phyloP scores from a whole-genome alignment of 495 filamentous ascomycete species.

The Cercophora newfieldiana region DNA sequence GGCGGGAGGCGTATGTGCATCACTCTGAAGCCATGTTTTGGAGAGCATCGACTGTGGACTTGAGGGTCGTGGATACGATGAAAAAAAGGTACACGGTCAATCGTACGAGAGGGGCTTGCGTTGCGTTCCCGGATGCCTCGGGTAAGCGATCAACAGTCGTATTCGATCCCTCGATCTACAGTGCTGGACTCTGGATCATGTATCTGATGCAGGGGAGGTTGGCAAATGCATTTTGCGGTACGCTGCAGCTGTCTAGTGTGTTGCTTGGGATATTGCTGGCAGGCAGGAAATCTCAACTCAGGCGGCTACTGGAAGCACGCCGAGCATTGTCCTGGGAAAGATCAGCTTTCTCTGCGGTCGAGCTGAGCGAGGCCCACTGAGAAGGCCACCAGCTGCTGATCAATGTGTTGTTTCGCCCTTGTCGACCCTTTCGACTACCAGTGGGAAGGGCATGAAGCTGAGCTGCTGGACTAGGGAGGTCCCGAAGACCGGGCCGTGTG shows the following conservation, averaged over 20 bases:
- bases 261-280: too few relatives aligned
- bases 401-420: too few relatives aligned
- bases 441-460: background rate
- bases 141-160: background rate
- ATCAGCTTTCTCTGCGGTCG: background rate
- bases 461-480: background rate
- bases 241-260: background rate
- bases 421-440: background rate
- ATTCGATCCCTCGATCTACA: background rate
- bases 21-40: too few relatives aligned
- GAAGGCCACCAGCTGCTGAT: background rate
- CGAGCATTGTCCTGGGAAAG: background rate
- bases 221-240: background rate
- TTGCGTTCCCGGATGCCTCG: background rate
- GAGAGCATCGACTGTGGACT: too few relatives aligned
- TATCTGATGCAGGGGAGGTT: background rate
- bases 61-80: too few relatives aligned
- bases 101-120: too few relatives aligned
- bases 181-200: background rate
- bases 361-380: background rate
- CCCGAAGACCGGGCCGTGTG: background rate
- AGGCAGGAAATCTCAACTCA: too few relatives aligned
- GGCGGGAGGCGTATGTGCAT: too few relatives aligned
- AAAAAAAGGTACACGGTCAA: too few relatives aligned
- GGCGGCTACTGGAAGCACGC: background rate